These are phyloP conservation scores for Mycosarcoma mackinlayi DNA, from an alignment of 1,284 basidiomycete species.

Conservation along the genomic window DNA sequence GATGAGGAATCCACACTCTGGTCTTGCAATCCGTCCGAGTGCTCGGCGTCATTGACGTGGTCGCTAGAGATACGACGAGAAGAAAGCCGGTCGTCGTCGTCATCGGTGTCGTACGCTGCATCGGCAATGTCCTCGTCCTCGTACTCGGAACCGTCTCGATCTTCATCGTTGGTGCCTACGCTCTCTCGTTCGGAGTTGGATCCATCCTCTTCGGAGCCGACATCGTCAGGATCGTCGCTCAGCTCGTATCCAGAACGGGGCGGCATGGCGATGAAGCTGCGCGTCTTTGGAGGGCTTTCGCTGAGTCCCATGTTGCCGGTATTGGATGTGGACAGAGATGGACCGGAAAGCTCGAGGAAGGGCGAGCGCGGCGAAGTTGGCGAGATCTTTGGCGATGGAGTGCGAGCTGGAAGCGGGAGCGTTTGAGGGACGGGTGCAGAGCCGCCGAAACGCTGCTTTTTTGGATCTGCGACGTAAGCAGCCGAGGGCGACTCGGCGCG, in stretches of 20 bases:
- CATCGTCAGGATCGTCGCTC: constrained; percentile 67
- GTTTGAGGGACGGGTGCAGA: constrained; percentile 21
- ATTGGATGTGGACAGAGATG: constrained; percentile 10
- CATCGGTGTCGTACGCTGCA: constrained; percentile 25
- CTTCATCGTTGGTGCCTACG: constrained; percentile 58
- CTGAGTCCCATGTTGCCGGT: constrained; percentile 28
- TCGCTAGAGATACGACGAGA: neutral
- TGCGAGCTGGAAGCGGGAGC: constrained; percentile 30
- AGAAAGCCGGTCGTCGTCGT: constrained; percentile 17
- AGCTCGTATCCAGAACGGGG: constrained; percentile 67
- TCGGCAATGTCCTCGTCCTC: constrained; percentile 46
- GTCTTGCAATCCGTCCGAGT: neutral
- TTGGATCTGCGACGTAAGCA: constrained; percentile 21
- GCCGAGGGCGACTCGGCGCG: constrained; percentile 34
- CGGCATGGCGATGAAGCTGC: constrained; percentile 67
- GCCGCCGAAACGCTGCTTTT: constrained; percentile 22
- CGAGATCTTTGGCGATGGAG: constrained; percentile 44
- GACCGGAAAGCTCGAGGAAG: constrained; percentile 37
- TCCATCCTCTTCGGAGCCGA: constrained; percentile 66
- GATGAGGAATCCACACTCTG: neutral
- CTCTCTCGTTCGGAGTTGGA: constrained; percentile 59
- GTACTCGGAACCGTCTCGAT: constrained; percentile 46
- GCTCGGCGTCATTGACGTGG: neutral
- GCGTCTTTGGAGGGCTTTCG: constrained; percentile 66
- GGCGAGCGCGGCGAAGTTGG: constrained; percentile 42